phyloP scores from a whole-genome alignment of 495 filamentous ascomycete species.

The Cairneyella variabilis region DNA sequence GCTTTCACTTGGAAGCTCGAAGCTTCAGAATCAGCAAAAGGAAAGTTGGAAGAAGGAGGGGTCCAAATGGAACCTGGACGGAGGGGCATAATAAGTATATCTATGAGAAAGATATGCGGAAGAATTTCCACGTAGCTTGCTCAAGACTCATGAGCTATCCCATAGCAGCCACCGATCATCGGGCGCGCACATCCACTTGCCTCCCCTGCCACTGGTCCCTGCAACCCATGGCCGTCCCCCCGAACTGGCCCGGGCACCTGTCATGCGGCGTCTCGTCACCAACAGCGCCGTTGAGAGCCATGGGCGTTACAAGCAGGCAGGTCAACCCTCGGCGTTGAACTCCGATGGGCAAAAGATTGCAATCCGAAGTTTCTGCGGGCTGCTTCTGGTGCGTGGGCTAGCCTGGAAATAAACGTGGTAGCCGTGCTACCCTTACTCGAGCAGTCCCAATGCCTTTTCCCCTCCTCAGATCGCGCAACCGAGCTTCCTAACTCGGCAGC shows the following conservation, averaged over 20 bases:
- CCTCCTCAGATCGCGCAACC: not conserved
- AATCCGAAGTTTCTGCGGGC: too few relatives aligned
- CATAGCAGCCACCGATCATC: conserved; percentile 23
- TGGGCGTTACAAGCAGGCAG: too few relatives aligned
- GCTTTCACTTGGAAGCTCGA: not conserved
- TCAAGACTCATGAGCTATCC: conserved; percentile 5
- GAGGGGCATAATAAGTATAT: conserved; percentile 18
- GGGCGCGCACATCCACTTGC: conserved; percentile 10
- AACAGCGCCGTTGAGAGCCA: too few relatives aligned
- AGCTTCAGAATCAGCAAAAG: not conserved
- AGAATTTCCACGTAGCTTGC: conserved; percentile 14
- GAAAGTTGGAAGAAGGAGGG: conserved; percentile 8
- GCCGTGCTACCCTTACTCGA: not conserved
- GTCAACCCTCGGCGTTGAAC: too few relatives aligned
- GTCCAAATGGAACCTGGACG: conserved; percentile 9
- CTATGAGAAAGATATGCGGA: conserved; percentile 13
- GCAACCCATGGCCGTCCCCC: conserved; percentile 1
- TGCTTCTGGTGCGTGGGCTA: not conserved
- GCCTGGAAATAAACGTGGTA: not conserved
- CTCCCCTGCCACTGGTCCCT: not conserved
- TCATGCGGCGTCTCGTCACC: conserved; percentile 2
- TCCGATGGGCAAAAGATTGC: too few relatives aligned
- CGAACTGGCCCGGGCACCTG: conserved; percentile 6
- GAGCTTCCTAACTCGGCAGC: conserved; percentile 7
- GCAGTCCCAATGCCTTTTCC: not conserved